These are phyloP conservation scores for Podaxis pistillaris DNA, from an alignment of 768 basidiomycete genomes.

Conservation along the genomic window DNA sequence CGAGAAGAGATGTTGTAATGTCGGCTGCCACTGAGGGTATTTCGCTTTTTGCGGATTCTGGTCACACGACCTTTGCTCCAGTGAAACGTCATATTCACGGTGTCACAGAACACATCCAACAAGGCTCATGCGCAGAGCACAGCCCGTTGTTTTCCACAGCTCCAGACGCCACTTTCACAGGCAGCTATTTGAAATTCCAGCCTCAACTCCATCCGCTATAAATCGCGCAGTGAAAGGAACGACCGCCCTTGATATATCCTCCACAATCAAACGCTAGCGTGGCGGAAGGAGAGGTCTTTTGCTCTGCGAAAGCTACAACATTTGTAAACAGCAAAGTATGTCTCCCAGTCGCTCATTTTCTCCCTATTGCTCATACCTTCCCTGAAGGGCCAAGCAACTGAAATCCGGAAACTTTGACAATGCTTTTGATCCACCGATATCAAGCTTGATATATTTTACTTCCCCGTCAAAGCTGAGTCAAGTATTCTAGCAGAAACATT, in stretches of 20 bases:
- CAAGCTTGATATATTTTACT: background rate
- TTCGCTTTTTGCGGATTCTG: conserved; percentile 14
- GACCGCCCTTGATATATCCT: background rate
- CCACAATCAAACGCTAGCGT: background rate
- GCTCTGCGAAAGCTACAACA: background rate
- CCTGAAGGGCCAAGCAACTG: background rate
- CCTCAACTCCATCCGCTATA: background rate
- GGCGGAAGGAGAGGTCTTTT: background rate
- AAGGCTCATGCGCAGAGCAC: background rate
- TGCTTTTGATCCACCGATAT: conserved; percentile 1
- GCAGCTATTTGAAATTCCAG: background rate
- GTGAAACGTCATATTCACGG: background rate
- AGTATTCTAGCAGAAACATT: background rate
- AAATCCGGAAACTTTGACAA: background rate
- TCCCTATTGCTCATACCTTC: background rate
- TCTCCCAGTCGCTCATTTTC: background rate
- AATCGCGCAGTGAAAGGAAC: background rate
- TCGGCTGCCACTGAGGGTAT: conserved; percentile 12
- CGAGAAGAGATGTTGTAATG: background rate
- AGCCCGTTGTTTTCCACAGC: background rate
- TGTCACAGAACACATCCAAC: background rate
- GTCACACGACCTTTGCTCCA: conserved; percentile 10
- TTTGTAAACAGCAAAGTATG: background rate
- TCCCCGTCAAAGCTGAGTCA: background rate
- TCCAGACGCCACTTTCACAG: background rate